Evolutionary conservation across 83 land plant species (phyloP).

Genomic region (Diphasiastrum complanatum): DNA sequence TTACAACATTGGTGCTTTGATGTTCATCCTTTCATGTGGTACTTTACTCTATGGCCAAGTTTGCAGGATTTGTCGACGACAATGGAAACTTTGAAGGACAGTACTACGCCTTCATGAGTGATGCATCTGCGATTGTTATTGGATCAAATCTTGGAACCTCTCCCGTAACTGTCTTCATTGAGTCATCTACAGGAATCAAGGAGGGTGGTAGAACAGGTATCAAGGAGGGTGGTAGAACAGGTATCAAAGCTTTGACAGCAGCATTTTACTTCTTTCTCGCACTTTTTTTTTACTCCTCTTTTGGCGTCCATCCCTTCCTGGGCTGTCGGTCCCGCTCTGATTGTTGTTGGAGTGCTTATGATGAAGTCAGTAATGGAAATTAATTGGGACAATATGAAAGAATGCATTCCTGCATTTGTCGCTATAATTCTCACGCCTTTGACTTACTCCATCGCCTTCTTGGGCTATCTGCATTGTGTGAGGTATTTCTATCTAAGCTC

Average conservation of each 20-base stretch:
- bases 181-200: constrained; percentile 73
- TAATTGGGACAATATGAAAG: constrained; percentile 49
- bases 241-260: constrained; percentile 71
- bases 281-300: constrained; percentile 69
- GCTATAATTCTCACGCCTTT: constrained; percentile 83
- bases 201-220: too few species aligned
- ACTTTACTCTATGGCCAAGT: constrained; percentile 78
- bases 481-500: too few species aligned
- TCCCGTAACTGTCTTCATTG: constrained; percentile 62
- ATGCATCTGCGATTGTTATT: constrained; percentile 51
- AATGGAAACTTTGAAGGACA: constrained; percentile 65
- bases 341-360: constrained; percentile 70
- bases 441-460: constrained; percentile 75
- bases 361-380: constrained; percentile 65
- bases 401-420: constrained; percentile 64
- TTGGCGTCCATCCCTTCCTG: constrained; percentile 75
- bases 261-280: constrained; percentile 54
- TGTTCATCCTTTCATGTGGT: too few species aligned
- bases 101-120: constrained; percentile 79
- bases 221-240: too few species aligned
- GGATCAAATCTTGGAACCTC: constrained; percentile 75
- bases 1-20: too few species aligned
- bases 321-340: constrained; percentile 85
- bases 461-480: too few species aligned
- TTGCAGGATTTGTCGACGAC: constrained; percentile 59